Conservation (phyloP, 495 filamentous ascomycete genomes). For the Penicillium pulvis region DNA sequence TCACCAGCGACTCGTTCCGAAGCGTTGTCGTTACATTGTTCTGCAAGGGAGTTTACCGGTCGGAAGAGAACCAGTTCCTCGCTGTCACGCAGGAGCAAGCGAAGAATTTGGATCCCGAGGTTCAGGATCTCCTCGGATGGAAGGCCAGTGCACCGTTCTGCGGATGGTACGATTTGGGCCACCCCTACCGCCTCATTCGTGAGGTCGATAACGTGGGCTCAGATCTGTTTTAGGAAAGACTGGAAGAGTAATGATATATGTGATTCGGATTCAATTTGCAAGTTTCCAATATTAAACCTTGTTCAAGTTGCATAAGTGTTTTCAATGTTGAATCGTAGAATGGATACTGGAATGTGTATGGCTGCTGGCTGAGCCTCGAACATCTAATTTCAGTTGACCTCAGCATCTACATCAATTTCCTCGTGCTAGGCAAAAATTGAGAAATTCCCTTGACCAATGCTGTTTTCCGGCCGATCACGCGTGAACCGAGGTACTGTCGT, state of each 20-base stretch:
- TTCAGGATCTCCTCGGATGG: neutral
- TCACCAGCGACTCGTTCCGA: conserved; percentile 4
- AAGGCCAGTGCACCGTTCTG: neutral
- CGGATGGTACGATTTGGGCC: neutral
- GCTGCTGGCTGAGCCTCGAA: too few relatives aligned
- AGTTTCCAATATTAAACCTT: too few relatives aligned
- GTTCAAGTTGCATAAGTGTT: too few relatives aligned
- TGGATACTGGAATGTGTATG: too few relatives aligned
- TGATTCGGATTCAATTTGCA: too few relatives aligned
- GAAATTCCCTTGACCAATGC: too few relatives aligned
- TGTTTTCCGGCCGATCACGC: too few relatives aligned
- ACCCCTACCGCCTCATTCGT: neutral
- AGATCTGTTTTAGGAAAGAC: neutral
- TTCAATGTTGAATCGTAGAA: too few relatives aligned
- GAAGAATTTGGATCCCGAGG: neutral
- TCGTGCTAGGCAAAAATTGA: too few relatives aligned
- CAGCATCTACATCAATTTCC: too few relatives aligned
- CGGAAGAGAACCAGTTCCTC: neutral
- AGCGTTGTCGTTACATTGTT: neutral
- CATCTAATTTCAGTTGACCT: too few relatives aligned
- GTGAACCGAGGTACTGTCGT: too few relatives aligned
- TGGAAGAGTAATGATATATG: neutral
- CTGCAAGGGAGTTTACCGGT: neutral
- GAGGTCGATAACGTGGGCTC: neutral
- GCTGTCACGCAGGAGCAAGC: neutral